Percentiles rank a stretch among this genome's conserved stretches.
Evolutionary conservation across 179 eudicot genomes (phyloP).

Genomic region (Beta corolliflora): DNA sequence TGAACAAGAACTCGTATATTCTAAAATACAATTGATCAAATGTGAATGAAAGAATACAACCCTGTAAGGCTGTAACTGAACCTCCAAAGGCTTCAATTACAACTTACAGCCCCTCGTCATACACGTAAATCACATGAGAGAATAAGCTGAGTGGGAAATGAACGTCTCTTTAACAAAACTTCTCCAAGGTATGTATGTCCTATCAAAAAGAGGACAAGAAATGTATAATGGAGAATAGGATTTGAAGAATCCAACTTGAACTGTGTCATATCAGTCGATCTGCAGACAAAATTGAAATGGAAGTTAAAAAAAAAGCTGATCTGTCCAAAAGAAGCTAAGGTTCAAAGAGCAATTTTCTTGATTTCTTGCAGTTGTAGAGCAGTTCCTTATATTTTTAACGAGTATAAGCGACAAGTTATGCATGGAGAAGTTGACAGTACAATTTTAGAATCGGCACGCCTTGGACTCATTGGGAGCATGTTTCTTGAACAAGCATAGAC

Average conservation of each 20-base stretch:
- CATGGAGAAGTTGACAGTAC: too few species aligned
- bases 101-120: conserved; percentile 3
- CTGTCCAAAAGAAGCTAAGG: neutral
- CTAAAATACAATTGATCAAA: conserved; percentile 5
- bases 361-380: neutral
- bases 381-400: too few species aligned
- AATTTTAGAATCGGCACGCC: too few species aligned
- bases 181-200: conserved; percentile 18
- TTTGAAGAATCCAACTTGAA: conserved; percentile 5
- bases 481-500: too few species aligned
- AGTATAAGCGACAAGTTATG: too few species aligned
- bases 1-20: too few species aligned
- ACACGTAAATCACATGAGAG: neutral
- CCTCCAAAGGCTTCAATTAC: conserved; percentile 7
- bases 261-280: conserved; percentile 10
- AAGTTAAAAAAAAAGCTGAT: neutral
- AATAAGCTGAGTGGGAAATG: neutral
- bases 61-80: neutral
- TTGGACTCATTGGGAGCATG: too few species aligned
- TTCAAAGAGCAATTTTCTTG: neutral
- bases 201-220: conserved; percentile 32
- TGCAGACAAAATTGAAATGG: conserved; percentile 17
- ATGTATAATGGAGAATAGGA: neutral
- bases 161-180: neutral
- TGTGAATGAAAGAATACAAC: conserved; percentile 16